phyloP scores from a whole-genome alignment of 192 early-diverging fungal genomes.

The Obelidium mucronatum region DNA sequence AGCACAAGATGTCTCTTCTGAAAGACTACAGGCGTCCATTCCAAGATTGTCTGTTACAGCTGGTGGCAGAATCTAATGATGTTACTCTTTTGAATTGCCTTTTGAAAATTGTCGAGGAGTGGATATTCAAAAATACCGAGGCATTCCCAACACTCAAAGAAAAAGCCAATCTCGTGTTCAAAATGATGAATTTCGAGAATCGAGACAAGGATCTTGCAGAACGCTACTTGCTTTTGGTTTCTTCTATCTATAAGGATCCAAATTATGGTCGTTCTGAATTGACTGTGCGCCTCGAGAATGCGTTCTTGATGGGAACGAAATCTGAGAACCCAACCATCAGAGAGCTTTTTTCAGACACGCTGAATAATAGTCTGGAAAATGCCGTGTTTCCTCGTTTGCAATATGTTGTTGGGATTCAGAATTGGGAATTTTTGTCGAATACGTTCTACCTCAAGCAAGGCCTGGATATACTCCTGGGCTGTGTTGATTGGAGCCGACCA shows the following conservation, averaged over 20 bases:
- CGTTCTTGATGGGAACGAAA: slow-evolving; percentile 91
- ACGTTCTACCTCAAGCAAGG: slow-evolving; percentile 96
- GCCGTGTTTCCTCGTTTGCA: slow-evolving; percentile 75
- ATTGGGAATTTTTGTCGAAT: slow-evolving; percentile 88
- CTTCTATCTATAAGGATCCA: slow-evolving; percentile 85
- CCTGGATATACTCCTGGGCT: slow-evolving; percentile 82
- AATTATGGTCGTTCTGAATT: slow-evolving; percentile 88
- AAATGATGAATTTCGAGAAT: slow-evolving; percentile 88
- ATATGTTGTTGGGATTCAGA: slow-evolving; percentile 92
- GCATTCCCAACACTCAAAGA: slow-evolving; percentile 97
- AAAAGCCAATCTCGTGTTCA: slow-evolving; percentile 90
- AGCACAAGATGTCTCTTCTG: slow-evolving; percentile 44
- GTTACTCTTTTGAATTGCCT: slow-evolving; percentile 75
- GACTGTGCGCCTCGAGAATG: slow-evolving; percentile 91
- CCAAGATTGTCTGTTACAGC: slow-evolving; percentile 77
- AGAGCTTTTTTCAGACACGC: slow-evolving; percentile 78
- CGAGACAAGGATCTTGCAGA: slow-evolving; percentile 76
- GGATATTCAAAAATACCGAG: slow-evolving; percentile 84
- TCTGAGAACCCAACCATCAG: slow-evolving; percentile 82
- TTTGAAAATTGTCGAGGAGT: slow-evolving; percentile 83
- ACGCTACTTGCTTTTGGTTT: slow-evolving; percentile 89
- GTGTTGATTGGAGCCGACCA: slow-evolving; percentile 29
- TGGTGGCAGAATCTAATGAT: slow-evolving; percentile 87
- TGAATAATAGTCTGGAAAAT: slow-evolving; percentile 73
- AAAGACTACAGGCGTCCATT: slow-evolving; percentile 90